Base-by-base conservation (phyloP, 352 stramenopile genomes). In the Phytophthora citricola region DNA sequence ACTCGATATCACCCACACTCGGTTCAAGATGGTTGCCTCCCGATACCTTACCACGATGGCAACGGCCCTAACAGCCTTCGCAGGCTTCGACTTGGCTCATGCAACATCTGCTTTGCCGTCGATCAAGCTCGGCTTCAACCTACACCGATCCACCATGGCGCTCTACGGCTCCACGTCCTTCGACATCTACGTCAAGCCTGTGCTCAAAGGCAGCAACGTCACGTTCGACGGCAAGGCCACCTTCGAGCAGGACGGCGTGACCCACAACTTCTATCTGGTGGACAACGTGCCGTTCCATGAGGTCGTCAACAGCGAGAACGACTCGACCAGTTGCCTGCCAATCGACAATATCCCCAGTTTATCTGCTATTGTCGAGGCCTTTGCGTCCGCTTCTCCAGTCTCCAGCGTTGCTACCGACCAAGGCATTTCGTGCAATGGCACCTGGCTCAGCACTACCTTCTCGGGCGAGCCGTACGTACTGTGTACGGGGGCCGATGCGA, bases 101-200 rank as follows among this genome's bases (percentile, higher is more conserved):
- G 63, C 63, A 45, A 41, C 54, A 38, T 63, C 54, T 0, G 14
- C 58, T 7, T 43, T 78, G 22, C 54, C 72, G 12, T 78, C 66
- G 10, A 34, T 82, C 32, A 71, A 69, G 17, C 64, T 84, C 39
- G 59, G 44, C 8, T 76, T 89, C 66, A 63, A 75, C n/a, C 55
- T 81, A 34, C 80, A 86, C 45, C 76, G 79, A 39, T 56, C 57
- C 32, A 73, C 74, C 7, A 86, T 89, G 75, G 56, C 65, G 12
- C 40, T 84, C 22, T 75, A 77, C 43, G 70, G 75, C 4, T 50
- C 69, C 40, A 57, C 66, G 26, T 54, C 54, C 50, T 83, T 86
- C 22, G 69, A 76, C n/a, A 47, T 83, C 39, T 69, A 76, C 51
- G 69, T 80, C 51, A 79, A 73, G 38, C 75, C 70, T 9, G 59